A percentile compares a stretch with the other conserved stretches of the same genome.
phyloP scores from a whole-genome alignment of 352 stramenopile species.

The Phytophthora cryptogea region DNA sequence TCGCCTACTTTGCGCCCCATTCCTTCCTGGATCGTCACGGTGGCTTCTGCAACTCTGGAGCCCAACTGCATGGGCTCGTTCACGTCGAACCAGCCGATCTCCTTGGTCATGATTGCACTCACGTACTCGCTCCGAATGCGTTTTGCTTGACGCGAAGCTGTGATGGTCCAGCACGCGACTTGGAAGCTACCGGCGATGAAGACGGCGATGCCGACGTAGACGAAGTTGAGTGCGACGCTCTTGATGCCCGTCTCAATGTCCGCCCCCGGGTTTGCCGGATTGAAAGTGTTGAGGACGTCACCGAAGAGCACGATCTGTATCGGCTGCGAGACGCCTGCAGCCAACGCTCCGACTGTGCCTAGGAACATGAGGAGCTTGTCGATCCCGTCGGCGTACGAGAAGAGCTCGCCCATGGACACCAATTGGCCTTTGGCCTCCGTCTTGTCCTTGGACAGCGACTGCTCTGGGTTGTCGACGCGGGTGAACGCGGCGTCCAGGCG shows the following conservation, averaged over 20 bases:
- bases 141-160: conserved; percentile 65
- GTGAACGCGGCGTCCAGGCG: conserved; percentile 33
- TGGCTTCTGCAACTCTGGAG: conserved; percentile 53
- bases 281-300: conserved; percentile 76
- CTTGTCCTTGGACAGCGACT: conserved; percentile 20
- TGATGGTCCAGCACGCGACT: conserved; percentile 66
- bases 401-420: conserved; percentile 50
- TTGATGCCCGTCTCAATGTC: conserved; percentile 38
- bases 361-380: conserved; percentile 65
- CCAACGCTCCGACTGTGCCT: conserved; percentile 48
- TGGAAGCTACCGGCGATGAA: conserved; percentile 57
- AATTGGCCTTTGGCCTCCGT: conserved; percentile 33
- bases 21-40: conserved; percentile 63
- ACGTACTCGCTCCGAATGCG: conserved; percentile 61
- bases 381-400: conserved; percentile 56
- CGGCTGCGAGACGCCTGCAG: conserved; percentile 54
- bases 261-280: conserved; percentile 33
- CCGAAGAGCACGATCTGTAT: conserved; percentile 78
- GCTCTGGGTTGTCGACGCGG: conserved; percentile 21
- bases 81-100: conserved; percentile 76
- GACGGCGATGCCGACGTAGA: conserved; percentile 53
- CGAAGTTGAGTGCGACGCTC: conserved; percentile 58
- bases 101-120: conserved; percentile 57
- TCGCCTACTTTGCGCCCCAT: conserved; percentile 70
- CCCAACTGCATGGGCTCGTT: conserved; percentile 65